These are phyloP conservation scores for Allomyces arbusculus DNA, from an alignment of 192 early-diverging fungal genomes.

Conservation along the genomic window DNA sequence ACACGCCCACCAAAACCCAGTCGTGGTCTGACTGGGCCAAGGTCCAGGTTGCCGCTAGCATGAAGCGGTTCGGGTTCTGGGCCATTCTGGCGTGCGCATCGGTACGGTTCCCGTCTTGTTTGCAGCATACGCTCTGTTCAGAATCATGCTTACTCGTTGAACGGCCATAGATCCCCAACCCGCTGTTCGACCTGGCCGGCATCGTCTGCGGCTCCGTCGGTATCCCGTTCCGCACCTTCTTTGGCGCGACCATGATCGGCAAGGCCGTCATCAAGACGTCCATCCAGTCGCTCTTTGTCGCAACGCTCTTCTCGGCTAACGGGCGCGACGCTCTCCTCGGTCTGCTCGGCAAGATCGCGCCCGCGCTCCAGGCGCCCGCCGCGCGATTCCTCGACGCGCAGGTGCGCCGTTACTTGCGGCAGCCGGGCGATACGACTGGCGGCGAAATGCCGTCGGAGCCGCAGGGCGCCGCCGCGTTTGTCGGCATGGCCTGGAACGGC, in stretches of 20 bases:
- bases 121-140: not conserved
- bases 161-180: conserved; percentile 62
- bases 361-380: conserved; percentile 12
- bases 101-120: conserved; percentile 14
- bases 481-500: conserved; percentile 54
- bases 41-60: conserved; percentile 39
- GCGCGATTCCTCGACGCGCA: conserved; percentile 4
- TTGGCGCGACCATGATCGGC: conserved; percentile 83
- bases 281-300: conserved; percentile 63
- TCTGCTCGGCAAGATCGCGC: conserved; percentile 26
- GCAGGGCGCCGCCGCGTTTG: conserved; percentile 23
- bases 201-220: conserved; percentile 84
- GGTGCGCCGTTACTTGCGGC: conserved; percentile 12
- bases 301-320: conserved; percentile 63
- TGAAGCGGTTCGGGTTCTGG: conserved; percentile 63
- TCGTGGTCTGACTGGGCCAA: conserved; percentile 48
- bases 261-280: conserved; percentile 76
- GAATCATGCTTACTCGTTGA: conserved; percentile 2
- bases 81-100: conserved; percentile 84
- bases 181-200: conserved; percentile 87
- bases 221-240: conserved; percentile 83
- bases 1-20: conserved; percentile 24
- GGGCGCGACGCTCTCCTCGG: conserved; percentile 36
- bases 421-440: conserved; percentile 7
- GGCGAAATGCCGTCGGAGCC: conserved; percentile 1